phyloP scores from a whole-genome alignment of 257 asterid species.

The Solanum arcanum region DNA sequence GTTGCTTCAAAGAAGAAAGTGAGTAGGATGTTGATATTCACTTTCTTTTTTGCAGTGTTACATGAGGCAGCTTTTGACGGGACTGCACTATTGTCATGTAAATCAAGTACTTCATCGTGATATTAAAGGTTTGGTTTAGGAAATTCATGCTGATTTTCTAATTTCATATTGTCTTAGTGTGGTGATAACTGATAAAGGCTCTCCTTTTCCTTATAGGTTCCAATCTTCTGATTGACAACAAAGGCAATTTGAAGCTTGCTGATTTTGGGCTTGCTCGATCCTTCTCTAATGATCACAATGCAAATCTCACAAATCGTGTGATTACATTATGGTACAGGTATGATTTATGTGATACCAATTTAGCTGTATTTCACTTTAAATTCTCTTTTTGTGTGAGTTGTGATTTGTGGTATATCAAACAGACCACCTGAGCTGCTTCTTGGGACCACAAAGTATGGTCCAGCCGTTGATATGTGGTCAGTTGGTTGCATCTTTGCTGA shows the following conservation, averaged over 20 bases:
- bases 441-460: conserved; percentile 96
- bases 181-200: neutral
- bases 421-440: conserved; percentile 98
- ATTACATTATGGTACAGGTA: conserved; percentile 97
- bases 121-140: conserved; percentile 56
- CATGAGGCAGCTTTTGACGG: conserved; percentile 90
- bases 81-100: conserved; percentile 89
- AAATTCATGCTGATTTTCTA: neutral
- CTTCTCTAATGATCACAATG: conserved; percentile 63
- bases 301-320: conserved; percentile 90
- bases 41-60: conserved; percentile 59
- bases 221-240: conserved; percentile 87
- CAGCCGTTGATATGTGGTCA: conserved; percentile 99
- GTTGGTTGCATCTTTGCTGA: conserved; percentile 98
- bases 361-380: neutral
- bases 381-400: neutral
- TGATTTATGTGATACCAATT: neutral
- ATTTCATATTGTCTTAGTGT: neutral
- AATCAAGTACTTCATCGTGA: conserved; percentile 98
- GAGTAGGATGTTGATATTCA: neutral
- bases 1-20: neutral
- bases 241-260: conserved; percentile 94
- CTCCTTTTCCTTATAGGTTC: conserved; percentile 47
- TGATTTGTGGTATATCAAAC: conserved; percentile 1
- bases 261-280: conserved; percentile 96